Conservation (phyloP, 495 filamentous ascomycete genomes). For the Annulohypoxylon maeteangense region DNA sequence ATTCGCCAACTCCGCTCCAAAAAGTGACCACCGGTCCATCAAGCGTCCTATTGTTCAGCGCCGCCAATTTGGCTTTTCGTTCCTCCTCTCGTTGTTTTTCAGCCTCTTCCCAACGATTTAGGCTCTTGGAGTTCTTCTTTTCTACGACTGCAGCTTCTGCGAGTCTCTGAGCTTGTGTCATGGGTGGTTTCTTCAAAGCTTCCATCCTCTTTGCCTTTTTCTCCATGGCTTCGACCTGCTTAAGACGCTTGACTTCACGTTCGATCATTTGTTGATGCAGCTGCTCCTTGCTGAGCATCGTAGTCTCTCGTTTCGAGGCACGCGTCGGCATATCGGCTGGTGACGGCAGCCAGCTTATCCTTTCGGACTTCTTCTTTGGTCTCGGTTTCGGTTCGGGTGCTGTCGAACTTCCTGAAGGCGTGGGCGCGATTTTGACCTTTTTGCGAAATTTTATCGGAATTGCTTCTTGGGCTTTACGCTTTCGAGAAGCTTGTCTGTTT, state of each 20-base stretch:
- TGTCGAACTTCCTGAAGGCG: constrained; percentile 61
- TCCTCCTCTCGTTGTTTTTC: constrained; percentile 89
- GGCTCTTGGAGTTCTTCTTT: constrained; percentile 84
- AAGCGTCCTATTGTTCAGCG: constrained; percentile 83
- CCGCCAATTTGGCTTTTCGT: constrained; percentile 80
- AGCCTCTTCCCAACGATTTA: constrained; percentile 92
- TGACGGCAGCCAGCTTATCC: constrained; percentile 86
- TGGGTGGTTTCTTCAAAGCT: constrained; percentile 74
- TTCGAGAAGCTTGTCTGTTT: constrained; percentile 64
- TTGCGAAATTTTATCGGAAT: constrained; percentile 65
- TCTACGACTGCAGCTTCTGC: constrained; percentile 86
- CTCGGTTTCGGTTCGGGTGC: constrained; percentile 63
- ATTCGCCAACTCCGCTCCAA: constrained; percentile 87
- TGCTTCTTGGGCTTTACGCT: constrained; percentile 78
- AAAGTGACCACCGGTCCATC: constrained; percentile 91
- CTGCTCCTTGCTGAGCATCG: constrained; percentile 83
- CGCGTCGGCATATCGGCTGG: constrained; percentile 81
- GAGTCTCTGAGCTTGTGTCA: constrained; percentile 91
- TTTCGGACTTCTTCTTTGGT: constrained; percentile 93
- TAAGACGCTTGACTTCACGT: constrained; percentile 80
- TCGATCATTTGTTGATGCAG: constrained; percentile 85
- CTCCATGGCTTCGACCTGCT: constrained; percentile 86
- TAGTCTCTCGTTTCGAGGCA: constrained; percentile 83
- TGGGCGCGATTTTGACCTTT: constrained; percentile 64
- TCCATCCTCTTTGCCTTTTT: constrained; percentile 83